These are phyloP conservation scores for Aureobasidium melanogenum DNA, from an alignment of 2,329 filamentous ascomycete species.

Conservation along the genomic window DNA sequence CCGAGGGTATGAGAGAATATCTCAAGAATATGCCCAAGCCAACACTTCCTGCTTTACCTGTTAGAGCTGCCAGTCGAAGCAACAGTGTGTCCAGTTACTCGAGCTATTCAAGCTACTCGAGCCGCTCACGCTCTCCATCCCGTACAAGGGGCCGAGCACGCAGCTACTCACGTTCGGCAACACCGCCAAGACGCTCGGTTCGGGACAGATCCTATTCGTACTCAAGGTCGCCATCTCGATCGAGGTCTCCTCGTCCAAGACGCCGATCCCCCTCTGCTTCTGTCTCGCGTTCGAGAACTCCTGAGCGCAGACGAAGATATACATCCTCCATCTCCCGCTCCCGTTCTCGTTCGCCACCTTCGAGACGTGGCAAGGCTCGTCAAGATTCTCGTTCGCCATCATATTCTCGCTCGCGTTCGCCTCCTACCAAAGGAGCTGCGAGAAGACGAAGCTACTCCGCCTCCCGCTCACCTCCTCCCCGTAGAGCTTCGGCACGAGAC, in stretches of 20 bases:
- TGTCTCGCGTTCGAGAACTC: constrained; percentile 22
- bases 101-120: constrained; percentile 64
- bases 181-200: constrained; percentile 19
- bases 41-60: constrained; percentile 57
- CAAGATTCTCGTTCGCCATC: constrained; percentile 14
- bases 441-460: constrained; percentile 17
- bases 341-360: constrained; percentile 17
- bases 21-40: constrained; percentile 87
- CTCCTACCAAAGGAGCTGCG: constrained; percentile 15
- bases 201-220: constrained; percentile 12
- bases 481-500: constrained; percentile 1
- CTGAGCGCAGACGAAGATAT: constrained; percentile 17
- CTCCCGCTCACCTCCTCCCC: constrained; percentile 14
- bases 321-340: constrained; percentile 18
- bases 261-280: constrained; percentile 13
- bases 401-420: constrained; percentile 17
- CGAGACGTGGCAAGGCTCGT: constrained; percentile 15
- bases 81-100: constrained; percentile 69
- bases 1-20: constrained; percentile 88
- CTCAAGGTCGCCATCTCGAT: constrained; percentile 13
- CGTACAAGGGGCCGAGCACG: constrained; percentile 18
- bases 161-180: constrained; percentile 21
- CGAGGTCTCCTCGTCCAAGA: constrained; percentile 12
- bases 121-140: constrained; percentile 23
- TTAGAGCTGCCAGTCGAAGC: constrained; percentile 41